Percentiles rank a stretch among this genome's conserved stretches.
phyloP scores from a whole-genome alignment of 2,329 filamentous ascomycete species.

The Aspergillus cejpii region DNA sequence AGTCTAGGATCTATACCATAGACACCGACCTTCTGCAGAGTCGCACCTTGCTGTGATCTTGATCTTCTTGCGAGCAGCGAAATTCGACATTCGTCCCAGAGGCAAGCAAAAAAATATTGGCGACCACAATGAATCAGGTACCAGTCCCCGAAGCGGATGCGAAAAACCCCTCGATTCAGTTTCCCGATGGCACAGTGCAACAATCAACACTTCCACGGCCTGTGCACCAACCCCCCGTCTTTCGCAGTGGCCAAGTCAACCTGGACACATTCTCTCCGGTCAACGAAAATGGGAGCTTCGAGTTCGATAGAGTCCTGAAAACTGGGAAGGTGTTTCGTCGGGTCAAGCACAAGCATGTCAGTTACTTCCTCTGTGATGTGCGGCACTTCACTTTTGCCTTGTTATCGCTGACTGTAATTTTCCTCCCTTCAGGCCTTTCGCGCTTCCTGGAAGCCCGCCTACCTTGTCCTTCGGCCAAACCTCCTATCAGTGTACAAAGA shows the following conservation, averaged over 20 bases:
- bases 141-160: conserved; percentile 20
- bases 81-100: neutral
- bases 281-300: conserved; percentile 91
- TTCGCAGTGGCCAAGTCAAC: conserved; percentile 45
- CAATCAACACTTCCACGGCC: conserved; percentile 20
- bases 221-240: conserved; percentile 13
- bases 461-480: conserved; percentile 83
- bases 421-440: conserved; percentile 32
- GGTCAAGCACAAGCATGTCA: conserved; percentile 87
- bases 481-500: conserved; percentile 90
- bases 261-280: conserved; percentile 72
- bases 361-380: conserved; percentile 6
- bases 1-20: conserved; percentile 1
- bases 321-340: conserved; percentile 79
- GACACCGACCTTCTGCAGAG: neutral
- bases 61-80: neutral
- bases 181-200: conserved; percentile 22
- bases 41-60: neutral
- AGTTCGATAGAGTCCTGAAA: conserved; percentile 90
- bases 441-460: conserved; percentile 84
- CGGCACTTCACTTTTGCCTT: neutral
- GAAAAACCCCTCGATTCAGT: conserved; percentile 23
- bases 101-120: neutral
- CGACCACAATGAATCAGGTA: conserved; percentile 21
- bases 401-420: neutral